Evolutionary conservation across 2,329 filamentous ascomycete genomes (phyloP).

Genomic region (Cladophialophora bantiana): DNA sequence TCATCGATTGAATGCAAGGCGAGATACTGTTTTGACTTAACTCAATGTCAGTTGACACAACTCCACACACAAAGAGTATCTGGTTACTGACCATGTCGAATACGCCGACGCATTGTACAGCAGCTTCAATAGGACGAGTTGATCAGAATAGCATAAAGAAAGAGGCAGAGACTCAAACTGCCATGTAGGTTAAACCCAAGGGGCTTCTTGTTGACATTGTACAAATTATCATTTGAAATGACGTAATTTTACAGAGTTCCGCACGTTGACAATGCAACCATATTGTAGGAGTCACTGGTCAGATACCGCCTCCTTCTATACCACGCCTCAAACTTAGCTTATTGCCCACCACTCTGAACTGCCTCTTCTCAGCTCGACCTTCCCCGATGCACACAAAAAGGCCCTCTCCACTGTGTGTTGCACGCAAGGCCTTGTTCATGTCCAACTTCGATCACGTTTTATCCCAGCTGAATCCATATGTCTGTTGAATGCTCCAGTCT

Average conservation of each 20-base stretch:
- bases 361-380: background rate
- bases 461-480: background rate
- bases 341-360: background rate
- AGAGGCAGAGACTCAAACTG: background rate
- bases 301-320: background rate
- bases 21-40: conserved; percentile 96
- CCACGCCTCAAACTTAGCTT: background rate
- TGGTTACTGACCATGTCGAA: conserved; percentile 27
- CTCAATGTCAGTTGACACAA: conserved; percentile 26
- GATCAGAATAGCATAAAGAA: background rate
- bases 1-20: conserved; percentile 89
- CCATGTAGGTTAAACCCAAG: background rate
- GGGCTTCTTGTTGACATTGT: background rate
- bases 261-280: background rate
- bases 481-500: background rate
- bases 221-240: conserved; percentile 26
- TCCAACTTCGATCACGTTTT: background rate
- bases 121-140: background rate
- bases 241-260: conserved; percentile 26
- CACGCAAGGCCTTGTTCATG: background rate
- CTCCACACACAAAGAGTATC: background rate
- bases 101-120: conserved; percentile 8
- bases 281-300: background rate
- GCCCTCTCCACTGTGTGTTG: background rate
- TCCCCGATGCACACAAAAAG: background rate